phyloP scores from a whole-genome alignment of 202 grass and related monocot genomes.

The Saccharum hybrid region DNA sequence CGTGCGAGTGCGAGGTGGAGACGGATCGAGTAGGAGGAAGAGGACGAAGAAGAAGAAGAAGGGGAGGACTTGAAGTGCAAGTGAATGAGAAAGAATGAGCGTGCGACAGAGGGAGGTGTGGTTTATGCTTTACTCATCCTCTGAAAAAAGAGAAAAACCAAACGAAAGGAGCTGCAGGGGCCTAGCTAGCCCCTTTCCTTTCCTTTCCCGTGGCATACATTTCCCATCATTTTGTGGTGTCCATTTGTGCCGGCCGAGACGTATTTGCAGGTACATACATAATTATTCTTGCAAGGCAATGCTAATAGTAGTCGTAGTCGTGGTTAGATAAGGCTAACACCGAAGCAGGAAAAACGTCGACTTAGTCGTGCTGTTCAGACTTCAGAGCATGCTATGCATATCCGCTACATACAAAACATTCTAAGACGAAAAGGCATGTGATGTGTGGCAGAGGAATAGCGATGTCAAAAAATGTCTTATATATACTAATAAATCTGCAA shows the following conservation, averaged over 20 bases:
- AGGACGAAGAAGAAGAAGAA: too few species aligned
- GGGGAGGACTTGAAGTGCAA: slow-evolving; percentile 70
- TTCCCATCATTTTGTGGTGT: slow-evolving; percentile 30
- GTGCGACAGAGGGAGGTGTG: slow-evolving; percentile 50
- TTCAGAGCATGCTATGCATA: not conserved
- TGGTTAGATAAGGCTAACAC: not conserved
- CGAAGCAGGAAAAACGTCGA: not conserved
- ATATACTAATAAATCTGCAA: too few species aligned
- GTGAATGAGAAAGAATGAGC: slow-evolving; percentile 44
- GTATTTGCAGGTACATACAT: not conserved
- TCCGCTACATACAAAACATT: not conserved
- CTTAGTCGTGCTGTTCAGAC: not conserved
- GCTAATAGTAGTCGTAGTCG: not conserved
- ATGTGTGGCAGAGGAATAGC: not conserved
- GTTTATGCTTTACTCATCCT: slow-evolving; percentile 79
- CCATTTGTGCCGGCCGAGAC: not conserved
- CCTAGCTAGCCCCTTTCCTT: too few species aligned
- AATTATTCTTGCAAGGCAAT: slow-evolving; percentile 35
- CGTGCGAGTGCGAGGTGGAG: not conserved
- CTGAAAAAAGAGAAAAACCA: not conserved
- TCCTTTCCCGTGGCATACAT: not conserved
- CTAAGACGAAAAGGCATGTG: not conserved
- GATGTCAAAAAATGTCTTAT: not conserved
- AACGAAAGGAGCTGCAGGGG: not conserved
- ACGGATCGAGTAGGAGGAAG: too few species aligned